These are phyloP conservation scores for Colletotrichum coccodes DNA, from an alignment of 2,329 filamentous ascomycete genomes.

Conservation along the genomic window DNA sequence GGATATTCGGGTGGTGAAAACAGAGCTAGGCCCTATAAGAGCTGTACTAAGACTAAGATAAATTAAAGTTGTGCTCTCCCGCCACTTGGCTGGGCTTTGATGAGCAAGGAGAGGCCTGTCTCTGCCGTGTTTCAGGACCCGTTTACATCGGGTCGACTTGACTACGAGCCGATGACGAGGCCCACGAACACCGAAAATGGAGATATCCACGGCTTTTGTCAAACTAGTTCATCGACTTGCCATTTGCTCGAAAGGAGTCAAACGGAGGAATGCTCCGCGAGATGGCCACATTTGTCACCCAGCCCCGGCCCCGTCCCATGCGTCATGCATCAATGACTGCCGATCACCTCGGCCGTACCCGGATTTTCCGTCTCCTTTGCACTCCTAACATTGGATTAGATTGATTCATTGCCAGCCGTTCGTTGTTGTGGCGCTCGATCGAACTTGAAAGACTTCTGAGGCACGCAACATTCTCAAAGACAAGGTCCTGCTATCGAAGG, in stretches of 20 bases:
- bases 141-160: not conserved
- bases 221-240: not conserved
- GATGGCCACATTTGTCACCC: not conserved
- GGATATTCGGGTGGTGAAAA: not conserved
- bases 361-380: slow-evolving; percentile 1
- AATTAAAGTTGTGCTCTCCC: slow-evolving; percentile 24
- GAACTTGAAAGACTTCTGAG: not conserved
- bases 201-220: not conserved
- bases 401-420: not conserved
- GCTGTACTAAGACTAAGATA: slow-evolving; percentile 2
- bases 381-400: not conserved
- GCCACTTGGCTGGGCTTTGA: not conserved
- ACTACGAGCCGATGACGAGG: not conserved
- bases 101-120: slow-evolving; percentile 12
- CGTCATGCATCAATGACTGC: slow-evolving; percentile 12
- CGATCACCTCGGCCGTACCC: slow-evolving; percentile 12
- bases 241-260: not conserved
- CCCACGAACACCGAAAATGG: not conserved
- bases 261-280: slow-evolving; percentile 9
- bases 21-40: not conserved
- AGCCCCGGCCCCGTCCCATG: not conserved
- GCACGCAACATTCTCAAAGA: not conserved
- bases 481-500: not conserved
- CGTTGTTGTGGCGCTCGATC: not conserved
- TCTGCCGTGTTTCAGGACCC: slow-evolving; percentile 14